Evolutionary conservation across 768 basidiomycete genomes (phyloP).

Genomic region (Boletellus emodensis): DNA sequence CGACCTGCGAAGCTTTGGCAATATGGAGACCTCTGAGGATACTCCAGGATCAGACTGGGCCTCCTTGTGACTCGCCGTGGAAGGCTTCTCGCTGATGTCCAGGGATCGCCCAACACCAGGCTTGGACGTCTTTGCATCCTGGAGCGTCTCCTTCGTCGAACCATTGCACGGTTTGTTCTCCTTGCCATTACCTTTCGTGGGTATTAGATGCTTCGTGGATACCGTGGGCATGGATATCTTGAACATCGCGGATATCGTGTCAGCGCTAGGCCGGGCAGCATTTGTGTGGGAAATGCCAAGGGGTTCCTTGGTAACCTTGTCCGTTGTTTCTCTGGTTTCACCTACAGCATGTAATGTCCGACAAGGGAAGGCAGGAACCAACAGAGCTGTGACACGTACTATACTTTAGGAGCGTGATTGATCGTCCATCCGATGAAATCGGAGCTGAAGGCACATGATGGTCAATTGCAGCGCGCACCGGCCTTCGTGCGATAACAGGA

Average conservation of each 20-base stretch:
- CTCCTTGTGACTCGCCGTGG: constrained; percentile 4
- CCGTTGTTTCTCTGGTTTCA: not conserved
- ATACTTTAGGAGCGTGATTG: not conserved
- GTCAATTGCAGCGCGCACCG: not conserved
- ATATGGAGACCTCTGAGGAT: constrained; percentile 2
- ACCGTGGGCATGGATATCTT: constrained; percentile 2
- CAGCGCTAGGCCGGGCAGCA: constrained; percentile 6
- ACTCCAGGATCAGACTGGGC: constrained; percentile 3
- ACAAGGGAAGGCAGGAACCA: not conserved
- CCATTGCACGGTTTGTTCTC: constrained; percentile 12
- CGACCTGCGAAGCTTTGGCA: constrained; percentile 8
- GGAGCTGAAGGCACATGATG: not conserved
- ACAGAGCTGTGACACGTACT: constrained; percentile 4
- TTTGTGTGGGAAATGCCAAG: not conserved
- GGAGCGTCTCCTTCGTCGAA: constrained; percentile 2
- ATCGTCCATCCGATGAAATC: not conserved
- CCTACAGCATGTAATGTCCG: not conserved
- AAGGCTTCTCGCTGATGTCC: not conserved
- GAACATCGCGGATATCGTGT: constrained; percentile 3
- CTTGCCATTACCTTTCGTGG: constrained; percentile 7
- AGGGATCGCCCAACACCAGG: not conserved
- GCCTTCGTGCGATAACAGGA: not conserved
- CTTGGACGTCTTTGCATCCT: not conserved
- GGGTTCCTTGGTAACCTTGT: not conserved
- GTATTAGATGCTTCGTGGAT: constrained; percentile 2